These are phyloP conservation scores for Monoraphidium neglectum DNA, from an alignment of 139 green algal species.

Conservation along the genomic window DNA sequence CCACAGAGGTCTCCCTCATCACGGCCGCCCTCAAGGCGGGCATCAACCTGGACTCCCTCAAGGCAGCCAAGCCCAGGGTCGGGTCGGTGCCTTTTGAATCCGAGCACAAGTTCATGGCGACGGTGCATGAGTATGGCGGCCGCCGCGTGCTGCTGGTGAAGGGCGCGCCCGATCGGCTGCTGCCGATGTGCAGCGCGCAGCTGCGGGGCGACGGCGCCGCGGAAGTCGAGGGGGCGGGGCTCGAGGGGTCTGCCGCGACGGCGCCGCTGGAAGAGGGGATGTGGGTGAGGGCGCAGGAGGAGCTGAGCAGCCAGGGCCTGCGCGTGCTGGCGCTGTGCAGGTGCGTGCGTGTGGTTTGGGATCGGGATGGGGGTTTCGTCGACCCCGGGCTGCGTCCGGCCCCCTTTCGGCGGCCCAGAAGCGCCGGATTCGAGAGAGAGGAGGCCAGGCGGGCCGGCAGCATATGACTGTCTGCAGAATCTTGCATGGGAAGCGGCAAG, in stretches of 20 bases:
- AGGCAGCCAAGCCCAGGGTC: slow-evolving; percentile 23
- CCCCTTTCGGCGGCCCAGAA: no score
- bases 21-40: slow-evolving; percentile 34
- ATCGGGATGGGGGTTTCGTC: no score
- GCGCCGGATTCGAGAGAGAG: no score
- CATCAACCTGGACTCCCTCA: slow-evolving; percentile 6
- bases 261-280: slow-evolving; percentile 25
- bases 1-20: slow-evolving; percentile 36
- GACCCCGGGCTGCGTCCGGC: no score
- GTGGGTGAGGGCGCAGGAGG: slow-evolving; percentile 30
- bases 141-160: slow-evolving; percentile 33
- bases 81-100: slow-evolving; percentile 37
- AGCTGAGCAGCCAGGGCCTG: slow-evolving; percentile 39
- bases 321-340: slow-evolving; percentile 39
- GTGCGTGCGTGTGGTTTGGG: background rate
- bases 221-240: background rate
- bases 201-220: background rate
- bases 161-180: slow-evolving; percentile 36
- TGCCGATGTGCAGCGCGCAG: slow-evolving; percentile 34
- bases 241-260: background rate
- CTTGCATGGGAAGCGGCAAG: no score
- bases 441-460: no score
- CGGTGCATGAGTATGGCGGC: slow-evolving; percentile 14
- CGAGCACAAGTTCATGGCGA: slow-evolving; percentile 45
- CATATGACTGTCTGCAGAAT: no score